A percentile compares a stretch with the other conserved stretches of the same genome.
Conservation (phyloP, 345 rosid genomes). For the Linum usitatissimum region DNA sequence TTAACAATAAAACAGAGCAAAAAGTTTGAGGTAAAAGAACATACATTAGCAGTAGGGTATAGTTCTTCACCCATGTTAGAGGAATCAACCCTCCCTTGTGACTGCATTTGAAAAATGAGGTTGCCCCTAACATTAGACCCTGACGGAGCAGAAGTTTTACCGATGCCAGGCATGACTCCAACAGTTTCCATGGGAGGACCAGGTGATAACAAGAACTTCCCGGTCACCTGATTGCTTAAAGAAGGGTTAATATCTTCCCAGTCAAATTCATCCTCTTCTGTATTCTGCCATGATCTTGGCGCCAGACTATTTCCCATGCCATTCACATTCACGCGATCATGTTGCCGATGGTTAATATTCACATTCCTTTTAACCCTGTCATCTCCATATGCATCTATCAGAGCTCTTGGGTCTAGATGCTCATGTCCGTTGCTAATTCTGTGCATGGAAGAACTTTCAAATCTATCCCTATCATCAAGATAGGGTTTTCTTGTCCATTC, state of each 20-base stretch:
- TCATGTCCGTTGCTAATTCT: slow-evolving; percentile 43
- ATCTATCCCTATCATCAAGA: slow-evolving; percentile 32
- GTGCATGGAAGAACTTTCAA: slow-evolving; percentile 28
- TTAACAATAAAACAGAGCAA: background rate
- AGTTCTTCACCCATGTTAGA: slow-evolving; percentile 28
- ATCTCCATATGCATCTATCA: slow-evolving; percentile 92
- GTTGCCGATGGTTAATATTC: slow-evolving; percentile 32
- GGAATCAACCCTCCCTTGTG: slow-evolving; percentile 29
- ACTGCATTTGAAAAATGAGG: slow-evolving; percentile 28
- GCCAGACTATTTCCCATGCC: slow-evolving; percentile 47
- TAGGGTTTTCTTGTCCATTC: slow-evolving; percentile 52
- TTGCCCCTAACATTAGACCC: slow-evolving; percentile 38
- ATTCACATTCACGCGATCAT: slow-evolving; percentile 39
- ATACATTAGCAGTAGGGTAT: slow-evolving; percentile 27
- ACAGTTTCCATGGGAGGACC: slow-evolving; percentile 32
- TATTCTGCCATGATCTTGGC: slow-evolving; percentile 80
- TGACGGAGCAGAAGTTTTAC: slow-evolving; percentile 29
- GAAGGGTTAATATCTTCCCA: slow-evolving; percentile 99
- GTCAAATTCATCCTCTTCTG: slow-evolving; percentile 97
- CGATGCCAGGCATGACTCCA: slow-evolving; percentile 38
- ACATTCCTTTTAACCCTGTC: slow-evolving; percentile 49
- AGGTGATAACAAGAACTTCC: slow-evolving; percentile 40
- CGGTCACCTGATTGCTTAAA: slow-evolving; percentile 47
- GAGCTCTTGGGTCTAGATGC: slow-evolving; percentile 69
- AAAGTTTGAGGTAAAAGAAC: slow-evolving; percentile 14